Evolutionary conservation across 2,329 filamentous ascomycete genomes (phyloP), one percentile per base, ranked within the genome.

Genomic region (Colletotrichum sp.): DNA sequence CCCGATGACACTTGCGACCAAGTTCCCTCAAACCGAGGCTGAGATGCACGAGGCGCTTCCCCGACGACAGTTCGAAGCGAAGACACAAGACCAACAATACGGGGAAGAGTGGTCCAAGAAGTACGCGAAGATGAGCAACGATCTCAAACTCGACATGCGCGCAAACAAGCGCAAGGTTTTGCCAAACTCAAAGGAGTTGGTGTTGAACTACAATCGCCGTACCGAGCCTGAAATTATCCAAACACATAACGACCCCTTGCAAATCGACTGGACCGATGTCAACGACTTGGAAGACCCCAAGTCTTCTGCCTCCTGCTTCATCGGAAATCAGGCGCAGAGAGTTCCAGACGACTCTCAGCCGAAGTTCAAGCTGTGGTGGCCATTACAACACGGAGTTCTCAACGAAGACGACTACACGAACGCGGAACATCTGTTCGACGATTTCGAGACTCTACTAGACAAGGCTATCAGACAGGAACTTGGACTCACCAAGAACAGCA

Each of bases 171-270:
- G 95, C 82, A 94, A 98, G 83, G 96, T 98, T 18, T 87, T 98
- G 66, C 97, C 97, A n/a, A 98, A 98, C 83, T 98, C 96, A 1
- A 98, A 98, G 84, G 97, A 99, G 82, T 89, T 98, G 74, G 96
- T 98, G 2, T 92, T 96, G 78, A 98, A 98, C 82, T 98, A 95
- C 89, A 99, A 99, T 84, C 92, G 94, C 69, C 91, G 95, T 64
- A 94, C 93, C 1, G 92, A 94, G 38, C 93, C 95, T 8, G 97
- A 98, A 79, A 91, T 94, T 65, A 98, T 99, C 76, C 93, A 94
- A 7, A 94, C 97, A 81, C 97, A 98, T 85, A 99, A 98, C 82
- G 97, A 99, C 81, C 95, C 96, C 1, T 89, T 98, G 79, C 94
- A 97, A 78, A 94, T 98, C 66, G 96, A 98, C 78, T 99, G 97